phyloP scores from a whole-genome alignment of 495 filamentous ascomycete genomes.

The Annulohypoxylon nitens region DNA sequence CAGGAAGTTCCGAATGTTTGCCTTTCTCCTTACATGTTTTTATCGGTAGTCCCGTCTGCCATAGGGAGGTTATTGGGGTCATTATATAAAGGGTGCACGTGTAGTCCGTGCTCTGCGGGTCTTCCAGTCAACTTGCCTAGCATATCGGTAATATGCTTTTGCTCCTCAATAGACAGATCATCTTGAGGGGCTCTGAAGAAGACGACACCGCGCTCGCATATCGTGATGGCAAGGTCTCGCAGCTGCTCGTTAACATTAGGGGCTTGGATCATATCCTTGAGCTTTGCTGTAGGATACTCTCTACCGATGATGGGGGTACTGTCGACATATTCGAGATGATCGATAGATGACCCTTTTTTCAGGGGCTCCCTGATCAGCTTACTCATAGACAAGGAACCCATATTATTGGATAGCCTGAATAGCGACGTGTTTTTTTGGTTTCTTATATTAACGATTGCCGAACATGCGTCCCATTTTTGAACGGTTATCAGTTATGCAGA shows the following conservation, averaged over 20 bases:
- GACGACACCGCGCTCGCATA: constrained; percentile 72
- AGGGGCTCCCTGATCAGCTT: constrained; percentile 48
- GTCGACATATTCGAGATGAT: constrained; percentile 72
- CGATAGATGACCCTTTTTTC: constrained; percentile 63
- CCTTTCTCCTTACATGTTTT: constrained; percentile 49
- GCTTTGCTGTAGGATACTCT: constrained; percentile 71
- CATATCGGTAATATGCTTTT: constrained; percentile 57
- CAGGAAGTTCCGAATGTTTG: background rate
- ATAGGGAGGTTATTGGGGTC: constrained; percentile 59
- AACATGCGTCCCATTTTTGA: background rate
- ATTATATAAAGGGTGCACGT: constrained; percentile 60
- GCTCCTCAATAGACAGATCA: constrained; percentile 55
- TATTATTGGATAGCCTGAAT: constrained; percentile 15
- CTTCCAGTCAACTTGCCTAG: constrained; percentile 59
- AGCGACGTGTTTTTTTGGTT: background rate
- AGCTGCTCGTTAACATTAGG: constrained; percentile 75
- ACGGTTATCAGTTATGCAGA: background rate
- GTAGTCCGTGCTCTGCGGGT: constrained; percentile 57
- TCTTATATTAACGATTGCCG: background rate
- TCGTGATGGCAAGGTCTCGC: constrained; percentile 69
- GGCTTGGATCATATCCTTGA: constrained; percentile 71
- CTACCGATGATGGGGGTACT: constrained; percentile 76
- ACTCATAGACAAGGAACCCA: constrained; percentile 22
- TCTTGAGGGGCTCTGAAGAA: constrained; percentile 66
- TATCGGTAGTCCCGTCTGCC: constrained; percentile 56